phyloP scores from a whole-genome alignment of 1,139 yeast species.

The Pneumocystis murina region DNA sequence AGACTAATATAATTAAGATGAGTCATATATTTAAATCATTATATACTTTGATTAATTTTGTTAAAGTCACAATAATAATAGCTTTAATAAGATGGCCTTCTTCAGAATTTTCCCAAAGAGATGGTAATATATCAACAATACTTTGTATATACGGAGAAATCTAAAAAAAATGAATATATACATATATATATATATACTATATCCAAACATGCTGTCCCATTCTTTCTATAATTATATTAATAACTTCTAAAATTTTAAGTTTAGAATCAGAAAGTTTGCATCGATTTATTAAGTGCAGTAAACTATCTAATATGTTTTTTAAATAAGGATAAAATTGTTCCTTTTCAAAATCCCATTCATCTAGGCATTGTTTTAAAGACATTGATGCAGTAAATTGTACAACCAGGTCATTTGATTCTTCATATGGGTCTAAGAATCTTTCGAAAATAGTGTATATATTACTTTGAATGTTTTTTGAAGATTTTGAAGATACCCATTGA shows the following conservation, averaged over 20 bases:
- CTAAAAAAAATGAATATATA: neutral
- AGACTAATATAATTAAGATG: conserved; percentile 25
- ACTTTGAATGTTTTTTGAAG: conserved; percentile 44
- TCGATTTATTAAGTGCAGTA: conserved; percentile 31
- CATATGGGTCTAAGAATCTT: conserved; percentile 31
- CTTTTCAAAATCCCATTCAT: conserved; percentile 76
- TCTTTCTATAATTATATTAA: conserved; percentile 50
- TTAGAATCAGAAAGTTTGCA: conserved; percentile 59
- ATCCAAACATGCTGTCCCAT: conserved; percentile 20
- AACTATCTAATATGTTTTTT: conserved; percentile 33
- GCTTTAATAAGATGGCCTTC: conserved; percentile 56
- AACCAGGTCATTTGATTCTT: conserved; percentile 48
- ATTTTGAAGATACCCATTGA: conserved; percentile 65
- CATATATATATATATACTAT: conserved; percentile 1
- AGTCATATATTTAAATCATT: neutral
- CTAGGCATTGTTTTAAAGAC: conserved; percentile 50
- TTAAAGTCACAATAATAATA: conserved; percentile 52
- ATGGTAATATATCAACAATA: conserved; percentile 49
- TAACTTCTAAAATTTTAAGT: conserved; percentile 48
- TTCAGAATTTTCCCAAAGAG: conserved; percentile 54
- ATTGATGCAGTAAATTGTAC: conserved; percentile 66
- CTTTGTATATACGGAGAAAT: conserved; percentile 27
- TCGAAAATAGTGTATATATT: conserved; percentile 44
- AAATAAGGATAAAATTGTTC: conserved; percentile 51
- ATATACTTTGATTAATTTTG: conserved; percentile 34